Percentiles rank a stretch among this genome's conserved stretches.
These are phyloP conservation scores for Wickerhamiella lipophila DNA, from an alignment of 805 yeast species.

Conservation along the genomic window DNA sequence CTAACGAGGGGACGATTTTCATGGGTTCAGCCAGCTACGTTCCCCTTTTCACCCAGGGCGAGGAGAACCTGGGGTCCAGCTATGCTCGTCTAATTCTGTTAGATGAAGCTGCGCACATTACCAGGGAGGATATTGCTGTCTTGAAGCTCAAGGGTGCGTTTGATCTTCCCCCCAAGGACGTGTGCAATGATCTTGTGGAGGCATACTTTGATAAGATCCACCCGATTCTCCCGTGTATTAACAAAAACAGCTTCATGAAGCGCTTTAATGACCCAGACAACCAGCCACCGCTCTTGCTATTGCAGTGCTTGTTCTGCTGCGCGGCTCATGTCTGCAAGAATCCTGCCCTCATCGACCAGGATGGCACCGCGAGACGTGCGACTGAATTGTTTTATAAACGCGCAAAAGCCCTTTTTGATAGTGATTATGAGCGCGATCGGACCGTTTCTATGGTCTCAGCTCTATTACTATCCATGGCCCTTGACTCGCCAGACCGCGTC, in stretches of 20 bases:
- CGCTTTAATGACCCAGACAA: slow-evolving; percentile 42
- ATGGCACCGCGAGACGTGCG: slow-evolving; percentile 38
- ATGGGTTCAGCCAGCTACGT: slow-evolving; percentile 12
- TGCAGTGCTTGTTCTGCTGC: slow-evolving; percentile 57
- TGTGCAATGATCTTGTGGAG: slow-evolving; percentile 48
- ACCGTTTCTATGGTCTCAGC: slow-evolving; percentile 49
- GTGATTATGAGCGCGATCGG: slow-evolving; percentile 54
- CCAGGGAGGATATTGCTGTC: slow-evolving; percentile 45
- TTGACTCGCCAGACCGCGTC: slow-evolving; percentile 64
- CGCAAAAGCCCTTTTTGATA: slow-evolving; percentile 63
- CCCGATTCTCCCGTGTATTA: slow-evolving; percentile 56
- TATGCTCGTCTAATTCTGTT: neutral
- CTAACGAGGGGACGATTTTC: slow-evolving; percentile 1
- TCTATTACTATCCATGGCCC: slow-evolving; percentile 49
- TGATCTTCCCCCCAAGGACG: slow-evolving; percentile 45
- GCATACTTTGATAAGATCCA: slow-evolving; percentile 52
- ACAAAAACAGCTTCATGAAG: slow-evolving; percentile 47
- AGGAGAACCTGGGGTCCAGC: neutral
- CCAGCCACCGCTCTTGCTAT: slow-evolving; percentile 54
- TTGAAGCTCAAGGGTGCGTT: slow-evolving; percentile 59
- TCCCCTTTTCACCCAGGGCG: slow-evolving; percentile 4
- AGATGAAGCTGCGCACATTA: slow-evolving; percentile 9
- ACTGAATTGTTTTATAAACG: slow-evolving; percentile 51
- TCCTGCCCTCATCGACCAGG: slow-evolving; percentile 38
- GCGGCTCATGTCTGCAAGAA: slow-evolving; percentile 52